Percentiles rank a stretch among this genome's conserved stretches.
Conservation (phyloP, 1,284 basidiomycete species). For the Vanrija pseudolonga region DNA sequence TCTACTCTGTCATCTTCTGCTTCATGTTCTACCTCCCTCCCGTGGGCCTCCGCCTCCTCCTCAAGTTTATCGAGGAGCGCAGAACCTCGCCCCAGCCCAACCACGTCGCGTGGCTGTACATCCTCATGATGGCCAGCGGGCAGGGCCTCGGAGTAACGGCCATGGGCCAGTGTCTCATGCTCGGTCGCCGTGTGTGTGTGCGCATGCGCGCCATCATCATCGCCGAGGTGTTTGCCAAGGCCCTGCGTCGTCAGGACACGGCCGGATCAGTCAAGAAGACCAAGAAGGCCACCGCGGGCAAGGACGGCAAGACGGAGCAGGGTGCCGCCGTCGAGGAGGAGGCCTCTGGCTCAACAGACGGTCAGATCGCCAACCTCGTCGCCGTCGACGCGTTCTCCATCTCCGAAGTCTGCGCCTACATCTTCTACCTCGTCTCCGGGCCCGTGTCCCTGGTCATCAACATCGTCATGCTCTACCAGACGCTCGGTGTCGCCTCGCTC, state of each 20-base stretch:
- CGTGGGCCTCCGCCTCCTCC: slow-evolving; percentile 52
- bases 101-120: slow-evolving; percentile 55
- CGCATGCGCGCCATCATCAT: slow-evolving; percentile 53
- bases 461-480: slow-evolving; percentile 50
- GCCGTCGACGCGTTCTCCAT: slow-evolving; percentile 55
- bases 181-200: slow-evolving; percentile 53
- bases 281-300: slow-evolving; percentile 7
- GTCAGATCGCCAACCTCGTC: slow-evolving; percentile 56
- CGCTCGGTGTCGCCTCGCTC: slow-evolving; percentile 49
- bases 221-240: slow-evolving; percentile 56
- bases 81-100: slow-evolving; percentile 39
- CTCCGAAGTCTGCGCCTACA: slow-evolving; percentile 46
- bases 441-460: slow-evolving; percentile 52
- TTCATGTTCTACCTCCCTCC: slow-evolving; percentile 52
- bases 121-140: slow-evolving; percentile 52
- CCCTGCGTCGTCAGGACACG: slow-evolving; percentile 53
- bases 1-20: slow-evolving; percentile 51
- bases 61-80: slow-evolving; percentile 50
- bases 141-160: slow-evolving; percentile 48
- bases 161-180: slow-evolving; percentile 51
- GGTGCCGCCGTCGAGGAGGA: slow-evolving; percentile 14
- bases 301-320: slow-evolving; percentile 26
- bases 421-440: slow-evolving; percentile 41
- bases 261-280: slow-evolving; percentile 40
- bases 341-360: slow-evolving; percentile 45